These are phyloP conservation scores for Aspergillus bertholletiae DNA, from an alignment of 495 filamentous ascomycete genomes.

Conservation along the genomic window DNA sequence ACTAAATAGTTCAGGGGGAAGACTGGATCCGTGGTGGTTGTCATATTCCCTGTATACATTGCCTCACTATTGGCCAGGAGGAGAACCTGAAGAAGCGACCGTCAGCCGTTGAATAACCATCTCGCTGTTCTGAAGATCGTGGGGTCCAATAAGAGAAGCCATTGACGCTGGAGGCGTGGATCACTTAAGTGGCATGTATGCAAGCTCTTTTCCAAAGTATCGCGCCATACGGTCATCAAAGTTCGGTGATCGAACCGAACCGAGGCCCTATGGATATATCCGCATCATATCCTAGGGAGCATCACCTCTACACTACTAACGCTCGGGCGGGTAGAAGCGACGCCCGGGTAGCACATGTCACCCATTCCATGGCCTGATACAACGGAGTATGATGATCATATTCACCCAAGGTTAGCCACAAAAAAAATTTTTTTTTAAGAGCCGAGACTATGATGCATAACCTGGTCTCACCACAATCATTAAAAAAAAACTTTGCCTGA, in stretches of 20 bases:
- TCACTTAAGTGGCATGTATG: not conserved
- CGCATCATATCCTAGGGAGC: not conserved
- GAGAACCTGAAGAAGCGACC: not conserved
- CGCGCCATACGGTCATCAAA: not conserved
- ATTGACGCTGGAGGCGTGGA: not conserved
- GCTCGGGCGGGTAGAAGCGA: not conserved
- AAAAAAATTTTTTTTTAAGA: no score
- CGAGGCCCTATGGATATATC: not conserved
- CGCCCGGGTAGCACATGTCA: not conserved
- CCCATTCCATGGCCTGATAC: not conserved
- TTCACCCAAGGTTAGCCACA: no score
- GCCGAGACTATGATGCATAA: not conserved
- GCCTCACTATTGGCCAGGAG: not conserved
- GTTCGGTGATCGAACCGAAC: not conserved
- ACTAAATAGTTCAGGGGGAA: not conserved
- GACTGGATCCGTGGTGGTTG: not conserved
- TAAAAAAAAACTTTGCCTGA: no score
- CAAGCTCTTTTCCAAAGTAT: not conserved
- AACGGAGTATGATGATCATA: not conserved
- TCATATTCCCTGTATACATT: not conserved
- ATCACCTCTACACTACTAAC: not conserved
- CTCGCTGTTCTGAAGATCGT: not conserved
- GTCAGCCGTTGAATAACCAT: not conserved
- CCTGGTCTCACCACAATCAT: not conserved
- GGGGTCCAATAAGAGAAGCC: no score